Evolutionary conservation across 2,329 filamentous ascomycete genomes (phyloP).

Genomic region (Niveomyces coronatus): DNA sequence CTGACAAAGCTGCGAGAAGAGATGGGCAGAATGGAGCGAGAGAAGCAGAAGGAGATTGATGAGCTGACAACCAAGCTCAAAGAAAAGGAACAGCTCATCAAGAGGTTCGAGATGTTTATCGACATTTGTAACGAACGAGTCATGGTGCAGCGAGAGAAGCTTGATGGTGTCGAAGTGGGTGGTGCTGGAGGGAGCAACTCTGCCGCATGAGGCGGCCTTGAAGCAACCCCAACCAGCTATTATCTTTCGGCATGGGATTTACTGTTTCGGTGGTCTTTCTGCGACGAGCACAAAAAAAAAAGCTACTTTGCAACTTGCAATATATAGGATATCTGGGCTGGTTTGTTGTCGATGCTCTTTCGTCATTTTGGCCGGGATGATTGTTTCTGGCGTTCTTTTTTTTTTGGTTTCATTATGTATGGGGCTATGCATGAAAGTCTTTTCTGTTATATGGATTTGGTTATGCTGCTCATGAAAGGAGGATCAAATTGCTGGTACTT

Average conservation of each 20-base stretch:
- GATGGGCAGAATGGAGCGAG: slow-evolving; percentile 42
- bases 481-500: too few relatives aligned
- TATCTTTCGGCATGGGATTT: background rate
- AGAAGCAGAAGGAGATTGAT: slow-evolving; percentile 48
- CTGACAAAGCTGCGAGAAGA: slow-evolving; percentile 49
- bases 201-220: background rate
- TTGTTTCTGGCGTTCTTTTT: too few relatives aligned
- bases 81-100: slow-evolving; percentile 52
- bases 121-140: slow-evolving; percentile 59
- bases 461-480: too few relatives aligned
- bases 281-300: slow-evolving; percentile 1
- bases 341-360: background rate
- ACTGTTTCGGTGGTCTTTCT: background rate
- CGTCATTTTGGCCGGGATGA: slow-evolving; percentile 2
- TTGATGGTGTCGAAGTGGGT: slow-evolving; percentile 23
- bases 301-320: too few relatives aligned
- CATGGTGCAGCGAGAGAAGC: slow-evolving; percentile 49
- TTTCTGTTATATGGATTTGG: too few relatives aligned
- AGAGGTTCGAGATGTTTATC: slow-evolving; percentile 59
- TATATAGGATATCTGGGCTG: slow-evolving; percentile 2
- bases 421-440: too few relatives aligned
- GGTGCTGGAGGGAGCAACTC: slow-evolving; percentile 1
- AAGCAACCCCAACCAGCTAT: background rate
- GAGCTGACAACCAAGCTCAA: slow-evolving; percentile 48
- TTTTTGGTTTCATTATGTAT: too few relatives aligned